Evolutionary conservation across 352 stramenopile species (phyloP).

Genomic region (Phytopythium montanum): DNA sequence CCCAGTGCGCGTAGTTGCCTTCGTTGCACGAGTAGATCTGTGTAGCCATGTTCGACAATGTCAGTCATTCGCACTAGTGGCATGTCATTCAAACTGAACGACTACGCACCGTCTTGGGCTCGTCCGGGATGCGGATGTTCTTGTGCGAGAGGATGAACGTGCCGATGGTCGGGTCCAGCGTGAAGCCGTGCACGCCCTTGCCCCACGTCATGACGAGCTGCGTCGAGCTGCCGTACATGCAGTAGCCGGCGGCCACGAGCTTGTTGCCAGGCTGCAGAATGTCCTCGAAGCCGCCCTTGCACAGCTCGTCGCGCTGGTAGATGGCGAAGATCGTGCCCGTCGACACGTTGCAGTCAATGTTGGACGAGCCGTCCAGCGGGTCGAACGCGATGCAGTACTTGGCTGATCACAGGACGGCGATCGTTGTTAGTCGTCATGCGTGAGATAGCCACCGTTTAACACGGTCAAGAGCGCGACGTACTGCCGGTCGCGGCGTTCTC

Average conservation of each 20-base stretch:
- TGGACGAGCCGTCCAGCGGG: conserved; percentile 97
- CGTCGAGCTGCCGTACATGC: conserved; percentile 97
- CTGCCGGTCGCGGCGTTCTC: conserved; percentile 39
- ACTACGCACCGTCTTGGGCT: conserved; percentile 76
- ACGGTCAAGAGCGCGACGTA: conserved; percentile 12
- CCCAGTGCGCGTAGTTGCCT: conserved; percentile 96
- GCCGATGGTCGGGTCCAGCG: conserved; percentile 97
- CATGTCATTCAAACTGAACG: too few species aligned
- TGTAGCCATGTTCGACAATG: too few species aligned
- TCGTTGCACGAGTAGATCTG: conserved; percentile 98
- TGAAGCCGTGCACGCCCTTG: conserved; percentile 96
- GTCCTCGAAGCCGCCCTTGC: conserved; percentile 78
- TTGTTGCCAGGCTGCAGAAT: conserved; percentile 93
- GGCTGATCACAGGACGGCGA: conserved; percentile 30
- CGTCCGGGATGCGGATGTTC: conserved; percentile 93
- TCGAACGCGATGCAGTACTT: conserved; percentile 99
- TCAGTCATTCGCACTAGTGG: too few species aligned
- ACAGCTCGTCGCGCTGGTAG: conserved; percentile 84
- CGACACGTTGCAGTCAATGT: conserved; percentile 99
- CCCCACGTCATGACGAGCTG: conserved; percentile 97
- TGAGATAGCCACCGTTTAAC: background rate
- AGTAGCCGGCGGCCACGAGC: conserved; percentile 97
- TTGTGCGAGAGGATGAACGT: conserved; percentile 97
- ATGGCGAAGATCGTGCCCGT: conserved; percentile 99
- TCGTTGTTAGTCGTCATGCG: conserved; percentile 1